Conservation (phyloP, 2,329 filamentous ascomycete genomes). For the Clathrospora elynae region DNA sequence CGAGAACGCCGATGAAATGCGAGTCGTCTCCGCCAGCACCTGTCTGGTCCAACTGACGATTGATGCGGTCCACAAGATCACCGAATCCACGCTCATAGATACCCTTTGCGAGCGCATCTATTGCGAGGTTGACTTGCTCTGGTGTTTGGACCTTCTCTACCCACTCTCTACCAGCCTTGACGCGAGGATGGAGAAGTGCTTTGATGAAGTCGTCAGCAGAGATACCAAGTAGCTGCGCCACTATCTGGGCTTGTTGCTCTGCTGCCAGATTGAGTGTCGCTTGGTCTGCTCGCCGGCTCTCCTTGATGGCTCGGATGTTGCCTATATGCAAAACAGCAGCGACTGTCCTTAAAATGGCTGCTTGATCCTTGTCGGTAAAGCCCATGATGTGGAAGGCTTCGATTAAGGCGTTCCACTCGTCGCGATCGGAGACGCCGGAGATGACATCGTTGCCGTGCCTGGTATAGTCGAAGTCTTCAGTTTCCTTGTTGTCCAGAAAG, state of each 20-base stretch:
- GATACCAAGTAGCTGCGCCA: slow-evolving; percentile 85
- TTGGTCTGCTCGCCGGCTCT: slow-evolving; percentile 89
- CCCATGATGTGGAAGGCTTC: slow-evolving; percentile 96
- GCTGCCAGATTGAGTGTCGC: slow-evolving; percentile 79
- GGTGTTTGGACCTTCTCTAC: slow-evolving; percentile 98
- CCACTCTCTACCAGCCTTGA: slow-evolving; percentile 96
- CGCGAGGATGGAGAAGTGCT: slow-evolving; percentile 86
- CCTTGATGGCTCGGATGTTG: slow-evolving; percentile 87
- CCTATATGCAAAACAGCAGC: slow-evolving; percentile 92
- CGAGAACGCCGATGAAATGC: slow-evolving; percentile 94
- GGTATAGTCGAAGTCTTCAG: slow-evolving; percentile 91
- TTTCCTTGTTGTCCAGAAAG: slow-evolving; percentile 72
- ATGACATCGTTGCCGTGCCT: slow-evolving; percentile 90
- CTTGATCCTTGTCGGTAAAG: slow-evolving; percentile 83
- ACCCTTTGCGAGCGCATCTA: slow-evolving; percentile 93
- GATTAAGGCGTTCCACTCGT: slow-evolving; percentile 87
- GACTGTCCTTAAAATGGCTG: slow-evolving; percentile 81
- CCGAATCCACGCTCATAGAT: slow-evolving; percentile 97
- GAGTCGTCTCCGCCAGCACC: slow-evolving; percentile 84
- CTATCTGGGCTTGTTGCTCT: slow-evolving; percentile 73
- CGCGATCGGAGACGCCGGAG: slow-evolving; percentile 82
- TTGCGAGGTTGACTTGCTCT: slow-evolving; percentile 86
- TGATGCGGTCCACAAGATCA: slow-evolving; percentile 89
- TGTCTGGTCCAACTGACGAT: slow-evolving; percentile 85
- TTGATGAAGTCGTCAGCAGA: slow-evolving; percentile 83